Percentiles rank a stretch among this genome's conserved stretches.
Evolutionary conservation across 768 basidiomycete genomes (phyloP).

Genomic region (Hydnum rufescens): DNA sequence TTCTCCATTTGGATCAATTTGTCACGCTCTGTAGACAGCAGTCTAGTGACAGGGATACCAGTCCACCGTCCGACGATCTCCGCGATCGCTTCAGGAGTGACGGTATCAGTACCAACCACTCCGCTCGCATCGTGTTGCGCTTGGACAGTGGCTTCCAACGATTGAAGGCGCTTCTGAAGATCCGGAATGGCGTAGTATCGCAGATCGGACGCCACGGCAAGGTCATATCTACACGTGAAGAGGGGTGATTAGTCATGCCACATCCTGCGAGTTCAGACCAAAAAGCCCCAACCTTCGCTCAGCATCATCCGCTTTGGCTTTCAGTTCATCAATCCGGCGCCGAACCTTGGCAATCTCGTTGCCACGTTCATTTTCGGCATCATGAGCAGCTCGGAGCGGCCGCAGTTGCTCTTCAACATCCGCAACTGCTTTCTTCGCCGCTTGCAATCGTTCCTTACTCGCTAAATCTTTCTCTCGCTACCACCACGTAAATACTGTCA

Average conservation of each 20-base stretch:
- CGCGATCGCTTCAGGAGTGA: constrained; percentile 78
- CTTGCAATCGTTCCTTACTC: constrained; percentile 60
- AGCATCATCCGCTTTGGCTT: constrained; percentile 81
- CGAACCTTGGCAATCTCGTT: constrained; percentile 62
- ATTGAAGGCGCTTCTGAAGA: constrained; percentile 31
- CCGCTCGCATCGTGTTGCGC: constrained; percentile 19
- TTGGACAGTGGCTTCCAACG: constrained; percentile 46
- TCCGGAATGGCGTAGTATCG: constrained; percentile 88
- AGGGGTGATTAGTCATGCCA: neutral
- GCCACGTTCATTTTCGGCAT: constrained; percentile 64
- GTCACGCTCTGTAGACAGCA: constrained; percentile 80
- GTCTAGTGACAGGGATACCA: constrained; percentile 68
- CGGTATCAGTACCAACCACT: constrained; percentile 34
- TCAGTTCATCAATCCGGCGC: constrained; percentile 74
- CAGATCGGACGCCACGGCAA: constrained; percentile 67
- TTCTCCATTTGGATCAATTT: constrained; percentile 78
- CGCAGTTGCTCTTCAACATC: constrained; percentile 69
- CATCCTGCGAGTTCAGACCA: neutral
- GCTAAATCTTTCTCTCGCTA: constrained; percentile 69
- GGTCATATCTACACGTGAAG: constrained; percentile 55
- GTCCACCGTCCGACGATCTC: constrained; percentile 92
- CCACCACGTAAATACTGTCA: neutral
- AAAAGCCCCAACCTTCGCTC: constrained; percentile 56
- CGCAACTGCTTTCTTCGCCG: constrained; percentile 57
- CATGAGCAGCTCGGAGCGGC: constrained; percentile 70